Base-by-base conservation (phyloP, 495 filamentous ascomycete species). In the Aspergillus diversus region DNA sequence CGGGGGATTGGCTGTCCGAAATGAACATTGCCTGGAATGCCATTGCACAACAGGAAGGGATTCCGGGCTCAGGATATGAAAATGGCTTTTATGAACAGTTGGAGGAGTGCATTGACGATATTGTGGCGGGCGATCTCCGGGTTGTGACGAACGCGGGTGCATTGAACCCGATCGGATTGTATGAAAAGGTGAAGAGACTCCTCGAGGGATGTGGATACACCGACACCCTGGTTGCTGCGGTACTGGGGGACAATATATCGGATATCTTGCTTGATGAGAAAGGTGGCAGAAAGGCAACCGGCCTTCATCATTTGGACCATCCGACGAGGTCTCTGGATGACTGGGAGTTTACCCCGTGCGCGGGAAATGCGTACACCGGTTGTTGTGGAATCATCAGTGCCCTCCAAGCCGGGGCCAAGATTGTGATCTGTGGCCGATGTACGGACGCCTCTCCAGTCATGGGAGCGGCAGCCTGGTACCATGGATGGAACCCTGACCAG, bases 391-490 rank as follows among this genome's bases (percentile, higher is more conserved):
- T 48, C 5, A 21, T 21, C 16, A 15, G 46, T 1, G 80, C 70
- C 9, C 66, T 82, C 8, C 65, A 72, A 33, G 49, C 61, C 32
- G 80, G 77, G 8, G 77, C 77, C 3, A 74, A 81, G 58, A 82
- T 83, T 59, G 73, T 83, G 61, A 70, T 83, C 50, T 76, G 72
- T 69, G 78, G 78, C 17, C 67, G 79, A 8, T 76, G 78, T 9
- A 65, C 73, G 0, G 78, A 81, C 61, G 78, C 79, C 51, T 69
- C 74, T 1, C 77, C 75, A 0, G 73, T 75, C 8, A 75, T 81
- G 47, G 79, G 72, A 3, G 71, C 73, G 8, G 74, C 78, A 1
- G 63, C 61, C 42, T 82, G 75, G 73, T 79, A 75, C 71, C 68
- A 79, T 52, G 65, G 63, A 16, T 76, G 76, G 73, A 49, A 49